These are phyloP conservation scores for Trichoderma brevicompactum DNA, from an alignment of 2,329 filamentous ascomycete species.

Conservation along the genomic window DNA sequence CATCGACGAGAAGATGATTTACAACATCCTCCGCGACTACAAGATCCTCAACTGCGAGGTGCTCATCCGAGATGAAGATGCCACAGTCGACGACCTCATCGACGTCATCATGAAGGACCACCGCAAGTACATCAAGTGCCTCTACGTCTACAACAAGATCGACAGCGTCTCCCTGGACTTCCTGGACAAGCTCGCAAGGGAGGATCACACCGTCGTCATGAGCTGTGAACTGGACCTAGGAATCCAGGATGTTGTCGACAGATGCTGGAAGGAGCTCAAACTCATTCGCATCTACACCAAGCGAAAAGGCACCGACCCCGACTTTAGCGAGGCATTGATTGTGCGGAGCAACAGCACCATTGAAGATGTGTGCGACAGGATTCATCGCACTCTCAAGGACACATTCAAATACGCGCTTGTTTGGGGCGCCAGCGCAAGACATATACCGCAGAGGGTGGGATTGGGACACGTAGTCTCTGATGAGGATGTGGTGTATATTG, in stretches of 20 bases:
- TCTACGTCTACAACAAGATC: constrained; percentile 99
- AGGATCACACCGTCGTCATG: constrained; percentile 96
- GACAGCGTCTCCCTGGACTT: constrained; percentile 93
- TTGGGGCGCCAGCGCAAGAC: constrained; percentile 94
- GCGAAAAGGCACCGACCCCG: constrained; percentile 86
- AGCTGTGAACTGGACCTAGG: constrained; percentile 94
- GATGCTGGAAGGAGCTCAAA: constrained; percentile 91
- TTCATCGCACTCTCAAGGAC: constrained; percentile 93
- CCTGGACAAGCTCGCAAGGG: constrained; percentile 86
- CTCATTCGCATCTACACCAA: constrained; percentile 96
- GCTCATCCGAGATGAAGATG: constrained; percentile 89
- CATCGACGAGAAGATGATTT: constrained; percentile 97
- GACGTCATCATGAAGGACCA: constrained; percentile 99
- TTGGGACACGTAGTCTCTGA: constrained; percentile 77
- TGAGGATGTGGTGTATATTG: constrained; percentile 71
- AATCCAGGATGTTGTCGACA: constrained; percentile 88
- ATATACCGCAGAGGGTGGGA: constrained; percentile 92
- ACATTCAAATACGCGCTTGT: constrained; percentile 99
- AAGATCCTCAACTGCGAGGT: constrained; percentile 98
- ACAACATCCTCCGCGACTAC: constrained; percentile 97
- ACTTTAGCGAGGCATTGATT: constrained; percentile 90
- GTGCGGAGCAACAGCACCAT: constrained; percentile 86
- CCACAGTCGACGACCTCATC: constrained; percentile 97
- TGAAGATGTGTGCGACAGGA: constrained; percentile 95
- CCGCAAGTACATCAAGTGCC: constrained; percentile 90